phyloP scores from a whole-genome alignment of 495 filamentous ascomycete genomes.

The Penicillium herquei region DNA sequence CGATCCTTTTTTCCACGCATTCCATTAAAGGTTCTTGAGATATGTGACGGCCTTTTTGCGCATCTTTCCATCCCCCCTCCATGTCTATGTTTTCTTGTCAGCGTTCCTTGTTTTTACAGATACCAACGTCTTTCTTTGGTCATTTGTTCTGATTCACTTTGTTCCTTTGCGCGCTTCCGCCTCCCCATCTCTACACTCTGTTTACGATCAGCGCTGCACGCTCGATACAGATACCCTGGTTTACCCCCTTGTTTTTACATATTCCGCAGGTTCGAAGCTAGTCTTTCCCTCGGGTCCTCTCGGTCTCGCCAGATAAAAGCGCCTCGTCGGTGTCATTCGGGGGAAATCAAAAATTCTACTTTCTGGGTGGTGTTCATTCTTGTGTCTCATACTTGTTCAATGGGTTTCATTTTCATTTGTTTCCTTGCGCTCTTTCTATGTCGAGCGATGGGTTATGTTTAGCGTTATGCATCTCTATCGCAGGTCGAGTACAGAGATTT shows the following conservation, averaged over 20 bases:
- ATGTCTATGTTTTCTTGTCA: conserved; percentile 12
- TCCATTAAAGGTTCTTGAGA: neutral
- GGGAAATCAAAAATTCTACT: conserved; percentile 9
- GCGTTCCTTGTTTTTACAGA: conserved; percentile 18
- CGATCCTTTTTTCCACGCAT: conserved; percentile 30
- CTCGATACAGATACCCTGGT: conserved; percentile 30
- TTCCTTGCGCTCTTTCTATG: neutral
- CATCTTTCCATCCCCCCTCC: conserved; percentile 33
- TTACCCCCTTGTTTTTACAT: conserved; percentile 15
- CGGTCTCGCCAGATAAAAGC: conserved; percentile 3
- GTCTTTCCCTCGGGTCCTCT: conserved; percentile 9
- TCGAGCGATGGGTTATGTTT: conserved; percentile 22
- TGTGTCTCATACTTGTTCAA: neutral
- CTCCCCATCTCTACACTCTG: conserved; percentile 10
- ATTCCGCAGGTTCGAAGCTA: conserved; percentile 29
- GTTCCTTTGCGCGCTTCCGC: neutral
- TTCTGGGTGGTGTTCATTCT: conserved; percentile 12
- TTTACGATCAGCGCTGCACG: conserved; percentile 26
- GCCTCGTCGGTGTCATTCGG: neutral
- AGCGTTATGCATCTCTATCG: conserved; percentile 21
- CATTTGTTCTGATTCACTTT: conserved; percentile 8
- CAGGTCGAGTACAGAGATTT: conserved; percentile 14
- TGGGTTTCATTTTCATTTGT: conserved; percentile 3
- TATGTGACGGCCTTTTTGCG: neutral
- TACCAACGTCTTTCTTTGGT: conserved; percentile 17